Evolutionary conservation across 2,329 filamentous ascomycete genomes (phyloP).

Genomic region (Tothia fuscella): DNA sequence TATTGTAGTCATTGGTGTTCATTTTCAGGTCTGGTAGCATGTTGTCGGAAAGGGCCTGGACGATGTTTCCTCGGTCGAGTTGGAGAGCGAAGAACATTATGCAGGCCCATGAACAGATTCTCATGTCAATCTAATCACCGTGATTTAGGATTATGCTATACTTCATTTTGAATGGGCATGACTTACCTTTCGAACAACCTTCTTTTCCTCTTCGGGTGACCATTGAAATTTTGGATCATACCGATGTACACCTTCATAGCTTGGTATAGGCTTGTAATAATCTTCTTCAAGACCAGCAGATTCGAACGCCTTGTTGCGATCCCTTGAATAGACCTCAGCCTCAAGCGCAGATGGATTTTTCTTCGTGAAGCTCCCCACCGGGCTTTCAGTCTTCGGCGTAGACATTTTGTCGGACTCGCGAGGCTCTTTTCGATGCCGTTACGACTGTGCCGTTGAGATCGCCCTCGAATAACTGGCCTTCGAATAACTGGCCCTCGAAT

Average conservation of each 20-base stretch:
- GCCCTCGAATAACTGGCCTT: no score
- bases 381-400: background rate
- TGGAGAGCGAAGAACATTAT: slow-evolving; percentile 54
- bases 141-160: slow-evolving; percentile 1
- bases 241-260: slow-evolving; percentile 47
- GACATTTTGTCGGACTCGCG: no score
- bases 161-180: slow-evolving; percentile 18
- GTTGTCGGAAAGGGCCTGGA: slow-evolving; percentile 49
- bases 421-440: no score
- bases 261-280: slow-evolving; percentile 39
- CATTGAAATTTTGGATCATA: slow-evolving; percentile 47
- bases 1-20: slow-evolving; percentile 39
- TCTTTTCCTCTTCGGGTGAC: slow-evolving; percentile 45
- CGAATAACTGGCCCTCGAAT: no score
- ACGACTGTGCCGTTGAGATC: no score
- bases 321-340: background rate
- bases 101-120: slow-evolving; percentile 34
- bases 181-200: slow-evolving; percentile 40
- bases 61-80: slow-evolving; percentile 50
- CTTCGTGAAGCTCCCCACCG: background rate
- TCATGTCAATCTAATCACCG: slow-evolving; percentile 26
- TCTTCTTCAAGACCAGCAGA: slow-evolving; percentile 14
- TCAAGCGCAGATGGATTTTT: background rate
- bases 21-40: slow-evolving; percentile 43
- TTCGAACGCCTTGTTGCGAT: background rate